These are phyloP conservation scores for Sonneratia caseolaris DNA, from an alignment of 345 rosid genomes.

Conservation along the genomic window DNA sequence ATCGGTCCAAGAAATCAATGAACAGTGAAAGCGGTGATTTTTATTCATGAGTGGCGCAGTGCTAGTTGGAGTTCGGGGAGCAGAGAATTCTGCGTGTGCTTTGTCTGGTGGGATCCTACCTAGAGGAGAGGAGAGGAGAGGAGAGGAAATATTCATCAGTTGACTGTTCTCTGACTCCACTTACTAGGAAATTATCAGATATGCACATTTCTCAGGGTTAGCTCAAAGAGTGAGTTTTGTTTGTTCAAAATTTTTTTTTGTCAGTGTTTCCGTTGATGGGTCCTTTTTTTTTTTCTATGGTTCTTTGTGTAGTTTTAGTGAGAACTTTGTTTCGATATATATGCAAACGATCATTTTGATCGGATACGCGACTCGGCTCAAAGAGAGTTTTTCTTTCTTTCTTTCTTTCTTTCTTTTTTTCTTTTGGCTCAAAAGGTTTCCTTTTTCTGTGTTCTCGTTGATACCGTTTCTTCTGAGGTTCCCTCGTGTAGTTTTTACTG, in stretches of 20 bases:
- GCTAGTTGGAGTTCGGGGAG: not conserved
- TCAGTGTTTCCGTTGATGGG: not conserved
- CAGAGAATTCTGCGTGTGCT: not conserved
- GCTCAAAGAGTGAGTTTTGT: not conserved
- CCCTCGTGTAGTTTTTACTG: too few relatives aligned
- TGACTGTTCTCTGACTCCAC: not conserved
- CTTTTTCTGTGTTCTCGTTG: too few relatives aligned
- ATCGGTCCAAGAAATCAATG: not conserved
- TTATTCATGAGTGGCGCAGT: too few relatives aligned
- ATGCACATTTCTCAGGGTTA: not conserved
- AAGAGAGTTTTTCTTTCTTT: too few relatives aligned
- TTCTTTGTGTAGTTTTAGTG: not conserved
- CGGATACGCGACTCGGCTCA: too few relatives aligned
- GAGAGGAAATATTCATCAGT: not conserved
- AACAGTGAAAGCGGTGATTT: not conserved
- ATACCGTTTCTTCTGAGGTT: too few relatives aligned
- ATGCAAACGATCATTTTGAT: too few relatives aligned
- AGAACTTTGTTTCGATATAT: too few relatives aligned
- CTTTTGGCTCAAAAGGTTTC: too few relatives aligned
- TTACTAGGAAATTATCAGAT: too few relatives aligned
- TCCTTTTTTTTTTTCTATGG: not conserved
- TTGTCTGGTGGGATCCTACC: not conserved
- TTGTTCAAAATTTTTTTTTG: not conserved
- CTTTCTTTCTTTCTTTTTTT: too few relatives aligned
- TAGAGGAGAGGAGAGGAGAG: not conserved